Evolutionary conservation across 2,329 filamentous ascomycete species (phyloP).

Genomic region (Venturia aucupariae): DNA sequence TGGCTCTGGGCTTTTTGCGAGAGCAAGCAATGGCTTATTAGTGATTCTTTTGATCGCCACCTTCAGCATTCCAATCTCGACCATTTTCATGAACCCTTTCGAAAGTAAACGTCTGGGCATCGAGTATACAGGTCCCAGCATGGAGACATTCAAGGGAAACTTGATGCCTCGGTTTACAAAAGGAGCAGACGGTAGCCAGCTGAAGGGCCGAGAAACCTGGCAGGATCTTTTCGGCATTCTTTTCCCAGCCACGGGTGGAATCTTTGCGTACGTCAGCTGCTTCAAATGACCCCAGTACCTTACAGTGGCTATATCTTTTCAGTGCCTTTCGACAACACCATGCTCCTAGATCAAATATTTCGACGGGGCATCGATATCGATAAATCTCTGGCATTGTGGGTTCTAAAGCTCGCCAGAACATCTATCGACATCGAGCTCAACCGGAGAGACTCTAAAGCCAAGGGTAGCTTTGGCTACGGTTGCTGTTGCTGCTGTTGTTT

Average conservation of each 20-base stretch:
- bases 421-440: too few relatives aligned
- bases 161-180: conserved; percentile 57
- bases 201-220: conserved; percentile 58
- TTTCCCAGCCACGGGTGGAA: conserved; percentile 60
- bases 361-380: too few relatives aligned
- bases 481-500: too few relatives aligned
- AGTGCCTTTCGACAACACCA: too few relatives aligned
- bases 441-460: too few relatives aligned
- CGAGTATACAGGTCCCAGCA: conserved; percentile 67
- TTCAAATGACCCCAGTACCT: too few relatives aligned
- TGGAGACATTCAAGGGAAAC: conserved; percentile 63
- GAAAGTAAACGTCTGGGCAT: conserved; percentile 52
- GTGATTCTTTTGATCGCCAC: conserved; percentile 63
- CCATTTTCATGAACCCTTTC: conserved; percentile 60
- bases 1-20: conserved; percentile 70
- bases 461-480: too few relatives aligned
- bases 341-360: too few relatives aligned
- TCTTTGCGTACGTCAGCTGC: conserved; percentile 41
- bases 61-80: conserved; percentile 74
- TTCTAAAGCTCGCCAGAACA: too few relatives aligned
- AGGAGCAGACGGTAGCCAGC: conserved; percentile 53
- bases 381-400: too few relatives aligned
- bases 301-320: too few relatives aligned
- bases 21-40: conserved; percentile 68
- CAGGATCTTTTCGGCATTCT: conserved; percentile 79